Conservation (phyloP, 179 eudicot genomes). For the Amaranthus tricolor region DNA sequence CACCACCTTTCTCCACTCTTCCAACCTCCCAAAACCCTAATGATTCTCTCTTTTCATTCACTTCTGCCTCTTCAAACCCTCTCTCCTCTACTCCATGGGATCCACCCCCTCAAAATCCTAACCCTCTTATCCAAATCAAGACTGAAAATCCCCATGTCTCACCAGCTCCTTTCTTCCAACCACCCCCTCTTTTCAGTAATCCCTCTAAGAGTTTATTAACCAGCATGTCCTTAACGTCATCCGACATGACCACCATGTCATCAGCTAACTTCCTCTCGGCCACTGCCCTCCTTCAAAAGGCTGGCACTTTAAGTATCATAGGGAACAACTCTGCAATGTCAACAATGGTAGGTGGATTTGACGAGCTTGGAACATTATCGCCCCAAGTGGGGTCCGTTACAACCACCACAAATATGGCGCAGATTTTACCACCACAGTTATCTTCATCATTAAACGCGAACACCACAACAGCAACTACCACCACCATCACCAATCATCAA, state of each 20-base stretch:
- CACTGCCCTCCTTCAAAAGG: conserved; percentile 85
- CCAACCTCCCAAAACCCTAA: conserved; percentile 29
- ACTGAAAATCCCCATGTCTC: conserved; percentile 40
- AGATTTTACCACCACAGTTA: not conserved
- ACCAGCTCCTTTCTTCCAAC: conserved; percentile 38
- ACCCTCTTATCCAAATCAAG: conserved; percentile 33
- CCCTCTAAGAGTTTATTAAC: conserved; percentile 19
- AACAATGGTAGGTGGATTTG: conserved; percentile 30
- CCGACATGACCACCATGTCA: conserved; percentile 30
- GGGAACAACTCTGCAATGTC: conserved; percentile 27
- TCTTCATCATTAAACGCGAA: conserved; percentile 6
- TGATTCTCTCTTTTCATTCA: conserved; percentile 23
- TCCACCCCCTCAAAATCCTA: conserved; percentile 47
- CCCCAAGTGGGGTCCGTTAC: conserved; percentile 12
- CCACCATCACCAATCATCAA: not conserved
- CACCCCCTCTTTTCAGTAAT: conserved; percentile 26
- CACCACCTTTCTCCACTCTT: conserved; percentile 20
- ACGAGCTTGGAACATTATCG: conserved; percentile 21
- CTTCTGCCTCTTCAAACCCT: conserved; percentile 19
- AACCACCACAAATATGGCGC: not conserved
- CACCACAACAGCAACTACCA: conserved; percentile 9
- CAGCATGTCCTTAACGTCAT: conserved; percentile 20
- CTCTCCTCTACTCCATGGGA: conserved; percentile 26
- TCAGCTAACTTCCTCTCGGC: conserved; percentile 59
- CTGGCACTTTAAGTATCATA: conserved; percentile 46